Evolutionary conservation across 1,284 basidiomycete species (phyloP).

Genomic region (Xerocomus nothofagi): DNA sequence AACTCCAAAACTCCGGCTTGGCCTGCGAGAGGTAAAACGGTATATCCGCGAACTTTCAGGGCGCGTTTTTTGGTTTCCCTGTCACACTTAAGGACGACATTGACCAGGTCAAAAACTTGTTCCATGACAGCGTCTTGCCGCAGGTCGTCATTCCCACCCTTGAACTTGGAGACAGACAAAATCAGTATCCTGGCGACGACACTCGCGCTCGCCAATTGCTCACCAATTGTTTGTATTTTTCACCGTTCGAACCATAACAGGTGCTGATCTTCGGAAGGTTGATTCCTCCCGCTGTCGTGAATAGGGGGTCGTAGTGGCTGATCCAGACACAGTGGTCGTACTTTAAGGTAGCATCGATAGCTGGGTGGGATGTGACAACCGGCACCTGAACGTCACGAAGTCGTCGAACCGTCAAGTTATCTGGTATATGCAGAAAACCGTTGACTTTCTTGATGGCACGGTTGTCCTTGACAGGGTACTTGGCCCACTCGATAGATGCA

Average conservation of each 20-base stretch:
- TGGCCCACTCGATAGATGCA: slow-evolving; percentile 84
- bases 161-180: slow-evolving; percentile 62
- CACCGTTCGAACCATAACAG: slow-evolving; percentile 72
- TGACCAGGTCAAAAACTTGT: slow-evolving; percentile 93
- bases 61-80: slow-evolving; percentile 73
- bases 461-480: slow-evolving; percentile 47
- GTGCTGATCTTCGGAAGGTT: slow-evolving; percentile 82
- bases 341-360: slow-evolving; percentile 68
- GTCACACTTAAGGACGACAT: slow-evolving; percentile 74
- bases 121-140: slow-evolving; percentile 99
- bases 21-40: slow-evolving; percentile 81
- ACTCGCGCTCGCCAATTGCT: slow-evolving; percentile 28
- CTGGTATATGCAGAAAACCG: slow-evolving; percentile 41
- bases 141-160: slow-evolving; percentile 87
- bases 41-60: slow-evolving; percentile 82
- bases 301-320: slow-evolving; percentile 58
- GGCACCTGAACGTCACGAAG: slow-evolving; percentile 70
- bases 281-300: slow-evolving; percentile 74
- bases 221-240: slow-evolving; percentile 80
- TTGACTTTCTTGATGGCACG: slow-evolving; percentile 26
- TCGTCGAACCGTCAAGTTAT: slow-evolving; percentile 43
- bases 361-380: slow-evolving; percentile 72
- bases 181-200: neutral
- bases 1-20: slow-evolving; percentile 92
- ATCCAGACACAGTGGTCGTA: slow-evolving; percentile 76